These are phyloP conservation scores for Bauhinia variegata DNA, from an alignment of 306 rosid species.

Conservation along the genomic window DNA sequence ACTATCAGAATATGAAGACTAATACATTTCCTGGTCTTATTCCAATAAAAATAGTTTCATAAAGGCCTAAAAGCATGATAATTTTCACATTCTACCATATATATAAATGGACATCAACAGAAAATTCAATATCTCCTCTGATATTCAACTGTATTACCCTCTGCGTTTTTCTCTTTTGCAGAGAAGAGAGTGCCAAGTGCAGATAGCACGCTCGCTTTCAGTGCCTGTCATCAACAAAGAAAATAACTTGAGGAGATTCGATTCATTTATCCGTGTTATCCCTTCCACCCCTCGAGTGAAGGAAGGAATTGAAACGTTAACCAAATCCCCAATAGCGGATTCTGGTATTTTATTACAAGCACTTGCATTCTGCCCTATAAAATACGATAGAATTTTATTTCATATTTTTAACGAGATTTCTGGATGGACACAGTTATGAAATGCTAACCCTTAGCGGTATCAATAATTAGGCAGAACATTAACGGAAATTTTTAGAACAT, in stretches of 20 bases:
- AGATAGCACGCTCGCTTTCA: conserved; percentile 84
- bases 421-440: not conserved
- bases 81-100: conserved; percentile 3
- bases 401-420: not conserved
- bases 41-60: conserved; percentile 11
- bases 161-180: conserved; percentile 46
- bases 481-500: not conserved
- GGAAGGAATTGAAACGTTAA: conserved; percentile 46
- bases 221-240: conserved; percentile 68
- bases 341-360: conserved; percentile 53
- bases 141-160: conserved; percentile 13
- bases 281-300: conserved; percentile 80
- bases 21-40: conserved; percentile 26
- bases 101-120: conserved; percentile 6
- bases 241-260: conserved; percentile 64
- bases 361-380: not conserved
- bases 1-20: conserved; percentile 17
- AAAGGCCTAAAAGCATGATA: conserved; percentile 1
- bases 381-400: conserved; percentile 24
- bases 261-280: conserved; percentile 78
- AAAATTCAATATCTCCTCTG: not conserved
- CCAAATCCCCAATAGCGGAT: conserved; percentile 52
- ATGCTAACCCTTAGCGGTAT: conserved; percentile 19
- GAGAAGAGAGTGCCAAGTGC: conserved; percentile 54
- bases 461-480: not conserved